Evolutionary conservation across 202 grass and related monocot species (phyloP), one percentile per base, ranked within the genome.

Genomic region (Hordeum pubiflorum): DNA sequence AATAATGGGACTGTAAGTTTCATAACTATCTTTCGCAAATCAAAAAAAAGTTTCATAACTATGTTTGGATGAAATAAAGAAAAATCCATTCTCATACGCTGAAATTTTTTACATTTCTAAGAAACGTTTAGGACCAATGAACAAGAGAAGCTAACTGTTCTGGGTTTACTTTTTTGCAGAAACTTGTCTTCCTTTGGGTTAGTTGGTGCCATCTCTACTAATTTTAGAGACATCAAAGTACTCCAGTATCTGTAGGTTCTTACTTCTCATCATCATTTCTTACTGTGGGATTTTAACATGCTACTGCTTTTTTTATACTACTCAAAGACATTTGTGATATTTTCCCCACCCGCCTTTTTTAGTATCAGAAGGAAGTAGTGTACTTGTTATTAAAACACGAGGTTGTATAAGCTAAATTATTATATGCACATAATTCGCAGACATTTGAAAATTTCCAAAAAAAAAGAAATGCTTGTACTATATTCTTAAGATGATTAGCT

Each of bases 201-300:
- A 57, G n/a, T 39, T 1, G 88, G 88, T 63, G 5, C 69, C 73
- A 87, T 90, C 55, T 36, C 18, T 69, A n/a, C 69, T 40, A 58
- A 50, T 26, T 86, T 91, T 72, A 58, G 57, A 55, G 41, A 84
- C 65, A 48, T 91, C 27, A 73, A 63, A 40, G 48, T 76, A 56
- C 64, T 91, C n/a, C 80, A 86, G 50, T 84, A 72, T 40, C 67
- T 91, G 83, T 91, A 83, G 39, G 83, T 86, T 50, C 5, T 50
- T 50, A 50, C 44, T 50, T 70, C 57, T 69, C 56, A 3, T 66
- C 64, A 33, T 78, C 50, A 52, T 69, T 32, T 65, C 21, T 50
- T 7, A 72, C 21, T 44, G 18, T 29, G 26, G 15, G 34, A 56
- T 27, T 38, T 38, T 72, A 43, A 77, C 18, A 13, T 29, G 31